phyloP scores from a whole-genome alignment of 352 stramenopile species.

The Pythium periplocum region DNA sequence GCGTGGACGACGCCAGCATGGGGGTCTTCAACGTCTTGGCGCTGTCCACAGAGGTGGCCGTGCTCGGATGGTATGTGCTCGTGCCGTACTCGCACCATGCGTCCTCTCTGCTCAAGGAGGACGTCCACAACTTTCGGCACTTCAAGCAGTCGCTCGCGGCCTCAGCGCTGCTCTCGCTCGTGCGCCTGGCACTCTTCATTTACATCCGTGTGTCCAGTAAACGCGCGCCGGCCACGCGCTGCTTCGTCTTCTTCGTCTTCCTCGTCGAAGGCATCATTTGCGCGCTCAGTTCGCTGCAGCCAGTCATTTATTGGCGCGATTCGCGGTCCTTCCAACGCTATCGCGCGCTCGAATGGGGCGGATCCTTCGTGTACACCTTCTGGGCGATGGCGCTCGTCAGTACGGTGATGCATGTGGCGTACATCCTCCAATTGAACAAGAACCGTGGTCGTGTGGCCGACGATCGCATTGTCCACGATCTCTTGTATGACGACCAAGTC shows the following conservation, averaged over 20 bases:
- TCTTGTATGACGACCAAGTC: constrained; percentile 31
- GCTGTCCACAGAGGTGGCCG: constrained; percentile 43
- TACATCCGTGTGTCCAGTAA: constrained; percentile 70
- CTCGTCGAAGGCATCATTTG: constrained; percentile 40
- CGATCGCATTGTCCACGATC: constrained; percentile 56
- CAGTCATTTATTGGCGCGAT: constrained; percentile 58
- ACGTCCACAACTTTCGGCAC: constrained; percentile 31
- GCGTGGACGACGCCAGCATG: constrained; percentile 23
- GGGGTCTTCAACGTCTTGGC: constrained; percentile 62
- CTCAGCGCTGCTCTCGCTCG: constrained; percentile 40
- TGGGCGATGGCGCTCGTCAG: constrained; percentile 39
- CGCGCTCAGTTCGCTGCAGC: constrained; percentile 52
- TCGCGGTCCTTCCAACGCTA: constrained; percentile 39
- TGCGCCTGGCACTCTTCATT: constrained; percentile 54
- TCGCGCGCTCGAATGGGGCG: constrained; percentile 37
- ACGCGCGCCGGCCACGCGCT: constrained; percentile 60
- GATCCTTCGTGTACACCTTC: constrained; percentile 52
- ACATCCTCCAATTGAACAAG: constrained; percentile 77
- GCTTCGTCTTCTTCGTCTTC: constrained; percentile 78
- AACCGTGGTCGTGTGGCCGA: constrained; percentile 56
- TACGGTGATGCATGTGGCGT: constrained; percentile 57
- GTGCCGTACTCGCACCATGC: constrained; percentile 28
- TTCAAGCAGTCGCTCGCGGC: constrained; percentile 68
- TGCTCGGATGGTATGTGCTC: constrained; percentile 55
- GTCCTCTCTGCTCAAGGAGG: constrained; percentile 23